Conservation (phyloP, 1,284 basidiomycete species). For the Taiwanofungus camphoratus region DNA sequence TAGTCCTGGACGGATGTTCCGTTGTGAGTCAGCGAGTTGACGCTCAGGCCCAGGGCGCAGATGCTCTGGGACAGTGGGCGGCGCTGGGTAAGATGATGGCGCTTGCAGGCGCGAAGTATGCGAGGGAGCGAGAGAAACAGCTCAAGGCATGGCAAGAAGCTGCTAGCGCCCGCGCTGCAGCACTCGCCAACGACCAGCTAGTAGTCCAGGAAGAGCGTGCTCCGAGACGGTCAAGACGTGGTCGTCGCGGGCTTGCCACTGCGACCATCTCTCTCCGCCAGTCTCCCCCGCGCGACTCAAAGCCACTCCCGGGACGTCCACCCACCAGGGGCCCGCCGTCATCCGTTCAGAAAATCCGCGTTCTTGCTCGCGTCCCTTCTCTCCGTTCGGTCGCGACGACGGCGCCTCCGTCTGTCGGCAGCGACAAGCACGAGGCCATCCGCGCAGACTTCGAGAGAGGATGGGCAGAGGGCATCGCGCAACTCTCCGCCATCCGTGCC, state of each 20-base stretch:
- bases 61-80: slow-evolving; percentile 41
- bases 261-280: slow-evolving; percentile 51
- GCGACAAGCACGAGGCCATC: slow-evolving; percentile 32
- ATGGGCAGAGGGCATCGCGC: slow-evolving; percentile 51
- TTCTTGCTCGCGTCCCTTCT: slow-evolving; percentile 37
- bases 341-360: slow-evolving; percentile 31
- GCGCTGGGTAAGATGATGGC: slow-evolving; percentile 52
- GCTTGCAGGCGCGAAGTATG: slow-evolving; percentile 44
- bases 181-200: slow-evolving; percentile 5
- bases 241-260: slow-evolving; percentile 48
- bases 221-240: slow-evolving; percentile 26
- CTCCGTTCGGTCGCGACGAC: slow-evolving; percentile 38
- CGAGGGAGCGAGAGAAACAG: slow-evolving; percentile 52
- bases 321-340: slow-evolving; percentile 7
- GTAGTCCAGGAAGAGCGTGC: not conserved
- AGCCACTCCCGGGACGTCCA: slow-evolving; percentile 7
- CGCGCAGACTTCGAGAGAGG: slow-evolving; percentile 49
- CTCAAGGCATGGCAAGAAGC: slow-evolving; percentile 47
- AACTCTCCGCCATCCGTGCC: slow-evolving; percentile 36
- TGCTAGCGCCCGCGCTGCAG: slow-evolving; percentile 5
- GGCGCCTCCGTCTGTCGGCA: slow-evolving; percentile 24
- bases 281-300: slow-evolving; percentile 12
- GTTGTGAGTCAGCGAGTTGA: slow-evolving; percentile 35
- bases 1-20: slow-evolving; percentile 51
- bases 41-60: slow-evolving; percentile 25